Evolutionary conservation across 2,329 filamentous ascomycete genomes (phyloP).

Genomic region (Cercospora sojina): DNA sequence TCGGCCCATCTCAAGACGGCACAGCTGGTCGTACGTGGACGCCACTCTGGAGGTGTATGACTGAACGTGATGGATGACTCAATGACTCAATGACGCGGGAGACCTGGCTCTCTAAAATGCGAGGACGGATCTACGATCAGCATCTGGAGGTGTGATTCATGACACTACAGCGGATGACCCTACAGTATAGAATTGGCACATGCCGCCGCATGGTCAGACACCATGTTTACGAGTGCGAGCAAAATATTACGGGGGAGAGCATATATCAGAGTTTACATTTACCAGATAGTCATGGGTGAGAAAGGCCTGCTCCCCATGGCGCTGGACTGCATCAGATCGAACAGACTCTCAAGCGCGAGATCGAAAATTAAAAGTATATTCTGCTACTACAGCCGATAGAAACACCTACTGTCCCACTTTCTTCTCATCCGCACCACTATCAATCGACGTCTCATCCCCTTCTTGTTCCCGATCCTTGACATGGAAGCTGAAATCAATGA

Average conservation of each 20-base stretch:
- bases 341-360: not conserved
- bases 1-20: conserved; percentile 1
- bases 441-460: conserved; percentile 21
- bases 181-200: not conserved
- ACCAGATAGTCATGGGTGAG: not conserved
- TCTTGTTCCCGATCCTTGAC: conserved; percentile 44
- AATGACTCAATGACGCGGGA: not conserved
- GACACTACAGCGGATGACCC: not conserved
- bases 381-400: not conserved
- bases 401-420: not conserved
- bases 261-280: not conserved
- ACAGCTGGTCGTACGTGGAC: not conserved
- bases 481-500: conserved; percentile 69
- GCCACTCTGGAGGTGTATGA: not conserved
- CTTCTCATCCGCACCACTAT: conserved; percentile 44
- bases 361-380: not conserved
- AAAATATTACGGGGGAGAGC: not conserved
- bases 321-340: not conserved
- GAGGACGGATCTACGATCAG: not conserved
- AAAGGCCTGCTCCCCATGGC: not conserved
- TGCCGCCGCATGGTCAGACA: not conserved
- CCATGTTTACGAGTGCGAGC: not conserved
- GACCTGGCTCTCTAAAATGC: not conserved
- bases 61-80: not conserved
- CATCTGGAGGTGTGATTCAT: not conserved